A percentile compares a stretch with the other conserved stretches of the same genome.
These are phyloP conservation scores for Pseudogymnoascus sp. DNA, from an alignment of 2,329 filamentous ascomycete genomes.

Conservation along the genomic window DNA sequence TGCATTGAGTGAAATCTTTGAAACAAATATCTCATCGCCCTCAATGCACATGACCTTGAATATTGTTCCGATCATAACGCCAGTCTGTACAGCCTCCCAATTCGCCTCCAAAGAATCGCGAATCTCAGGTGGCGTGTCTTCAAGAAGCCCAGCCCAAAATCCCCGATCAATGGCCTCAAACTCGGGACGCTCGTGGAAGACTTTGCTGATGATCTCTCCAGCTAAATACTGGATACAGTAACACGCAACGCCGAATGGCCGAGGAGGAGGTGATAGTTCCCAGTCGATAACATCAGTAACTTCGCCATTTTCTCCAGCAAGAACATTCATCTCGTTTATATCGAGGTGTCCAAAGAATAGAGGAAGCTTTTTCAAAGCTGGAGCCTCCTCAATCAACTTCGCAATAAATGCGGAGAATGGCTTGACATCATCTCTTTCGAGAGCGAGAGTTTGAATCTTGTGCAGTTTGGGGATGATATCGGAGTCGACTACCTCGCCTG, in stretches of 20 bases:
- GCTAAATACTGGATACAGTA: conserved; percentile 10
- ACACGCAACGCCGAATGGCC: conserved; percentile 9
- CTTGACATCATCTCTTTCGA: neutral
- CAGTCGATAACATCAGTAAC: conserved; percentile 12
- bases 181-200: neutral
- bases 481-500: neutral
- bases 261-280: conserved; percentile 10
- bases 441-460: neutral
- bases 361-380: neutral
- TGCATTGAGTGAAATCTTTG: neutral
- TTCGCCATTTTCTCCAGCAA: conserved; percentile 6
- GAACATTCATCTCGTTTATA: conserved; percentile 3
- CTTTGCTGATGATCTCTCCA: neutral
- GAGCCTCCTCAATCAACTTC: neutral
- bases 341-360: neutral
- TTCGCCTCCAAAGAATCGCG: neutral
- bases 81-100: neutral
- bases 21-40: neutral
- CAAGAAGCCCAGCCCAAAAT: conserved; percentile 8
- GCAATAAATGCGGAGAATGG: neutral
- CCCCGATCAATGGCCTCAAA: neutral
- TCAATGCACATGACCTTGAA: neutral
- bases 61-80: conserved; percentile 5
- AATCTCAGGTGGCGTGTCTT: conserved; percentile 4
- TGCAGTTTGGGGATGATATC: neutral